Percentiles rank a stretch among this genome's conserved stretches.
phyloP scores from a whole-genome alignment of 192 early-diverging fungal species.

The Mortierella alpina region DNA sequence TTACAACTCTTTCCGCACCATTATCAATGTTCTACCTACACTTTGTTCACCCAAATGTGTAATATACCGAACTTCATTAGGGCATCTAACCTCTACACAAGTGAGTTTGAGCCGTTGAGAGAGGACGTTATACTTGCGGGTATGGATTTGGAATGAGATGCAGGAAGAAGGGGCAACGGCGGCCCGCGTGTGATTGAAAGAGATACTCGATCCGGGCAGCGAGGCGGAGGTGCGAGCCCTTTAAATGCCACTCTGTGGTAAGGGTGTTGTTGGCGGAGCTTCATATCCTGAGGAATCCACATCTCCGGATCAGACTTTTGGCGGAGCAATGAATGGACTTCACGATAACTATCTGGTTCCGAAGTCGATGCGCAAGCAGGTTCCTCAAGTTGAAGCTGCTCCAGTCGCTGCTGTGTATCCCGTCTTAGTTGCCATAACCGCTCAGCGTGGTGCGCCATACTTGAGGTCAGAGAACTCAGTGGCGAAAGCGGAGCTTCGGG shows the following conservation, averaged over 20 bases:
- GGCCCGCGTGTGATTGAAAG: background rate
- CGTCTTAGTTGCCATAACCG: slow-evolving; percentile 1
- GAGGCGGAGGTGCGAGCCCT: slow-evolving; percentile 45
- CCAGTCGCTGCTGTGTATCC: slow-evolving; percentile 28
- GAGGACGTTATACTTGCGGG: too few relatives aligned
- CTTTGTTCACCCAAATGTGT: too few relatives aligned
- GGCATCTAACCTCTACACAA: too few relatives aligned
- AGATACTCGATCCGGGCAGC: background rate
- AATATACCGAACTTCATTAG: too few relatives aligned
- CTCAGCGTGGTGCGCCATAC: background rate
- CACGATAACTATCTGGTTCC: background rate
- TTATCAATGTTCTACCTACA: too few relatives aligned
- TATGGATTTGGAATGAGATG: too few relatives aligned
- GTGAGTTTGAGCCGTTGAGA: too few relatives aligned
- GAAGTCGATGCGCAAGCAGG: background rate
- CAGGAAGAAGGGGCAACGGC: too few relatives aligned
- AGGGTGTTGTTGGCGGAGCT: slow-evolving; percentile 46
- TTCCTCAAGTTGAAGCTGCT: slow-evolving; percentile 17
- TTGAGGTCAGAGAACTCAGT: too few relatives aligned
- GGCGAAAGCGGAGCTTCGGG: too few relatives aligned
- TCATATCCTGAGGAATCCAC: background rate
- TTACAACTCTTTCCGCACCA: too few relatives aligned
- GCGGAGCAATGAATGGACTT: background rate
- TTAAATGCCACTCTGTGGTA: slow-evolving; percentile 38
- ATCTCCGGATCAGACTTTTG: background rate